Evolutionary conservation across 495 filamentous ascomycete species (phyloP).

Genomic region (Trichoderma gamsii): DNA sequence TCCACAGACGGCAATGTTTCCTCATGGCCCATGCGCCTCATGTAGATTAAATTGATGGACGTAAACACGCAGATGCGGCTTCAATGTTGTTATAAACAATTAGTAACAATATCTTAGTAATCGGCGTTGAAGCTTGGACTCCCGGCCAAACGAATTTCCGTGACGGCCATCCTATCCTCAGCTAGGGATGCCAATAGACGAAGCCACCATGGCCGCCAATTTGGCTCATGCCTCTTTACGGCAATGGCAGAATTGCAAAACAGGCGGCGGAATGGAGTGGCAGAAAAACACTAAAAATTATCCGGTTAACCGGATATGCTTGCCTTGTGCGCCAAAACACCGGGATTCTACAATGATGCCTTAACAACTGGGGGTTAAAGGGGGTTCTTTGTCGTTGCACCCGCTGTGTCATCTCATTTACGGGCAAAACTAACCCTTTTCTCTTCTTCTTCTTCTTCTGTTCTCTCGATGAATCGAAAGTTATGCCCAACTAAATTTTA

Average conservation of each 20-base stretch:
- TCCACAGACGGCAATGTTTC: background rate
- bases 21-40: background rate
- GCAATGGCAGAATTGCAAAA: background rate
- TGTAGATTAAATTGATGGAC: background rate
- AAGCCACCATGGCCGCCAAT: background rate
- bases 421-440: background rate
- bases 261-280: background rate
- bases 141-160: background rate
- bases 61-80: background rate
- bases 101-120: no score
- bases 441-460: no score
- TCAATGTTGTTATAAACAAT: background rate
- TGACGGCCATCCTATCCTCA: background rate
- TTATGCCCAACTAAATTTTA: background rate
- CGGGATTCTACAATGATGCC: background rate
- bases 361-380: background rate
- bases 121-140: no score
- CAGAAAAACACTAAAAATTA: background rate
- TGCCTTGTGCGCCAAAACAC: background rate
- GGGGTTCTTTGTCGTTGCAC: background rate
- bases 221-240: background rate
- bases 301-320: background rate
- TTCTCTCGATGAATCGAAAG: background rate
- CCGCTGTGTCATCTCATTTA: background rate
- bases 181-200: background rate